These are phyloP conservation scores for Oxyria digyna DNA, from an alignment of 148 eudicot species.

Conservation along the genomic window DNA sequence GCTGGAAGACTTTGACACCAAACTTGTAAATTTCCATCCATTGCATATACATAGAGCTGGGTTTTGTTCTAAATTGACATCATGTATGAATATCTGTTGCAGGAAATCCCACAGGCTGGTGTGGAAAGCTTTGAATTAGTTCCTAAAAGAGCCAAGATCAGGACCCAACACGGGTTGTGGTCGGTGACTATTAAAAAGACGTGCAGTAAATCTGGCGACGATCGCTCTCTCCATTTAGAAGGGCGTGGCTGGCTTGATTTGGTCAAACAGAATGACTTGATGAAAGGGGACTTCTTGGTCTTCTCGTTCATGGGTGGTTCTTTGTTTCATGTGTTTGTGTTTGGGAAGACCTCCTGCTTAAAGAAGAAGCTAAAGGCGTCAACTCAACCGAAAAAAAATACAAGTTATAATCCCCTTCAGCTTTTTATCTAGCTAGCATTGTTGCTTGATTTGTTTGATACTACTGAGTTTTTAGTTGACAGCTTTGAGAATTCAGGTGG, in stretches of 20 bases:
- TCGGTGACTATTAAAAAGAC: background rate
- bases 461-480: no score
- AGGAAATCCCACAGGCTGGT: background rate
- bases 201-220: background rate
- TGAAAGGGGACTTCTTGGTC: background rate
- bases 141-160: background rate
- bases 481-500: no score
- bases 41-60: background rate
- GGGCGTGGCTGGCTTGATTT: background rate
- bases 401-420: no score
- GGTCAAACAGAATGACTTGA: background rate
- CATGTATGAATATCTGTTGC: background rate
- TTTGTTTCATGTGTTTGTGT: background rate
- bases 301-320: background rate
- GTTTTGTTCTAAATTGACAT: no score
- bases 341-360: background rate
- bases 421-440: no score
- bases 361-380: background rate
- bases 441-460: no score
- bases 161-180: background rate
- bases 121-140: background rate
- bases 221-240: background rate
- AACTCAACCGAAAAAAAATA: background rate
- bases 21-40: background rate
- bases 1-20: background rate